Evolutionary conservation across 1,139 yeast species (phyloP).

Genomic region (Lodderomyces pseudojiufengensis): DNA sequence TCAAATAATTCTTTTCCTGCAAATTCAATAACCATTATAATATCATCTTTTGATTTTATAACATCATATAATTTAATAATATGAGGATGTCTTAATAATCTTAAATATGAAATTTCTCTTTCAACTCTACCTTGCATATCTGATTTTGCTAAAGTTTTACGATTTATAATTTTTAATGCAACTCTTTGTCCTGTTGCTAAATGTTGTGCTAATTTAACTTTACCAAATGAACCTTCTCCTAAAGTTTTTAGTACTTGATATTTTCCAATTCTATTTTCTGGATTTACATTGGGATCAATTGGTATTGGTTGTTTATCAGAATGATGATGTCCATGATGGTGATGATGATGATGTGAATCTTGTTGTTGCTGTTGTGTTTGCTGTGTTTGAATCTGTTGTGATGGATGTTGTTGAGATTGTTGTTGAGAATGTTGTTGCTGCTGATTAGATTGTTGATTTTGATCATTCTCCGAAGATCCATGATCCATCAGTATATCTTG

Average conservation of each 20-base stretch:
- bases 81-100: slow-evolving; percentile 92
- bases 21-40: slow-evolving; percentile 95
- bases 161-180: slow-evolving; percentile 89
- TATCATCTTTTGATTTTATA: slow-evolving; percentile 92
- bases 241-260: slow-evolving; percentile 92
- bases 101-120: slow-evolving; percentile 85
- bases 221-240: slow-evolving; percentile 98
- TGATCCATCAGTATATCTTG: slow-evolving; percentile 5
- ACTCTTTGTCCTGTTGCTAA: slow-evolving; percentile 89
- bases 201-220: slow-evolving; percentile 93
- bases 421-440: neutral
- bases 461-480: slow-evolving; percentile 4
- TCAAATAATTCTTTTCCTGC: slow-evolving; percentile 97
- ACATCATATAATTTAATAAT: slow-evolving; percentile 95
- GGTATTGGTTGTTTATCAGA: slow-evolving; percentile 11
- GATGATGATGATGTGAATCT: slow-evolving; percentile 15
- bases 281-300: slow-evolving; percentile 29
- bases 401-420: slow-evolving; percentile 2
- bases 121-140: slow-evolving; percentile 98
- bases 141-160: slow-evolving; percentile 88
- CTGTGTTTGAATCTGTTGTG: slow-evolving; percentile 2
- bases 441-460: neutral
- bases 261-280: slow-evolving; percentile 69
- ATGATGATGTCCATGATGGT: slow-evolving; percentile 9
- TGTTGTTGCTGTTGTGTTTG: slow-evolving; percentile 12